Base-by-base conservation (phyloP, 495 filamentous ascomycete species). In the Gamarada debralockiae region DNA sequence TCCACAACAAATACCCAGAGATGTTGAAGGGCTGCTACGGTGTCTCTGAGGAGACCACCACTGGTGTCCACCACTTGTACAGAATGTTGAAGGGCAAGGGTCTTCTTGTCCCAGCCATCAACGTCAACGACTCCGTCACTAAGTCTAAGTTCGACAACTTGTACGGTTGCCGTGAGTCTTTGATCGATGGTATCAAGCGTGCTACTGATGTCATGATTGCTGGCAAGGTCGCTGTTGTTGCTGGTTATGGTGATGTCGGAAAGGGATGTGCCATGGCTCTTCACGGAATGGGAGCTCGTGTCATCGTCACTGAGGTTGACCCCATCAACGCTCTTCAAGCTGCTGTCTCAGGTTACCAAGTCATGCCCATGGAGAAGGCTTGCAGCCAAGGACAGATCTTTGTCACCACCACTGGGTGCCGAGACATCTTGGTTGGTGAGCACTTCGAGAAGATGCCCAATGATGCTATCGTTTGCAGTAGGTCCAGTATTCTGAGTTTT, bases 91-190 rank as follows among this genome's bases (percentile, higher is more conserved):
- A 97, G 85, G 82, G 85, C 48, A 80, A 83, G 70, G 84, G 84
- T 70, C 90, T 98, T 58, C 86, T 95, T 46, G 87, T 95, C 57
- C 93, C 93, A 53, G 83, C 95, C 70, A 92, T 98, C 84, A 98
- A 98, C 74, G 93, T 98, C 78, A 98, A 98, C 78, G 56, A 63
- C 40, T 59, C 57, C 13, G 56, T 59, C 42, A 64, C 93, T 70
- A 97, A 97, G 86, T 96, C 90, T 75, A 98, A 98, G 80, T 98
- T 98, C 72, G 93, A 98, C 83, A 98, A 98, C 82, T 80, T 97
- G 52, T 98, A 97, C 81, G 95, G 95, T 61, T 98, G 93, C 89
- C 86, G 90, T 69, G 93, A 98, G 79, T 97, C 93, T 53, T 84
- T 98, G 66, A 86, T 98, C 58, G 93, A 98, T 72, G 93, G 93